Base-by-base conservation (phyloP, 805 yeast genomes). In the Zygosaccharomyces kombuchaensis region DNA sequence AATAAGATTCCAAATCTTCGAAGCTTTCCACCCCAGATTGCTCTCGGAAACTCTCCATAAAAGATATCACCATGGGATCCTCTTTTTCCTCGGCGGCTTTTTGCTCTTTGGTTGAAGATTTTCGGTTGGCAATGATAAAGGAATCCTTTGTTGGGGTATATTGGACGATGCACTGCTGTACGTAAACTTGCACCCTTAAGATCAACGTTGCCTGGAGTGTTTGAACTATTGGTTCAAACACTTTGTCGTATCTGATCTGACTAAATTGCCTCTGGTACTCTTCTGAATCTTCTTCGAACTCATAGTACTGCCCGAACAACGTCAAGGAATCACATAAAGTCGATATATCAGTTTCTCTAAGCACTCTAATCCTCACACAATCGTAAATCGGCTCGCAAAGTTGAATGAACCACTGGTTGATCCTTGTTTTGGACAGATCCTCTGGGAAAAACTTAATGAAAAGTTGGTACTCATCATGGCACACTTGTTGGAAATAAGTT, bases 161-260 rank as follows among this genome's bases (percentile, higher is more conserved):
- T 27, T 74, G 75, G 13, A 80, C 76, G 43, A 90, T 77, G 48
- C 80, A 80, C 27, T 78, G 77, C 50, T 85, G 91, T 25, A 87
- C 78, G 52, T 76, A 82, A 7, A 77, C 74, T 60, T 87, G 93
- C 9, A 85, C 83, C 54, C 91, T 73, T 63, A 90, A 86, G 2
- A 88, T 82, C 32, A 91, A 70, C 48, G 96, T 71, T 2, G 87
- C 75, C 65, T 91, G 98, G 0, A 83, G 78, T 56, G 85, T 95
- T 46, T 81, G 80, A 21, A 84, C 63, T 9, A 88, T 76, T 0
- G 95, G 90, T 45, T 77, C 78, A 51, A 87, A 82, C 4, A 88
- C 65, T 36, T 71, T 73, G 8, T 81, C 86, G 49, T 75, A 74
- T 47, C 78, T 73, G n/a, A 65, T 54, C 36, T 60, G 56, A 16